Conservation (phyloP, 768 basidiomycete genomes). For the Amanita phalloides region DNA sequence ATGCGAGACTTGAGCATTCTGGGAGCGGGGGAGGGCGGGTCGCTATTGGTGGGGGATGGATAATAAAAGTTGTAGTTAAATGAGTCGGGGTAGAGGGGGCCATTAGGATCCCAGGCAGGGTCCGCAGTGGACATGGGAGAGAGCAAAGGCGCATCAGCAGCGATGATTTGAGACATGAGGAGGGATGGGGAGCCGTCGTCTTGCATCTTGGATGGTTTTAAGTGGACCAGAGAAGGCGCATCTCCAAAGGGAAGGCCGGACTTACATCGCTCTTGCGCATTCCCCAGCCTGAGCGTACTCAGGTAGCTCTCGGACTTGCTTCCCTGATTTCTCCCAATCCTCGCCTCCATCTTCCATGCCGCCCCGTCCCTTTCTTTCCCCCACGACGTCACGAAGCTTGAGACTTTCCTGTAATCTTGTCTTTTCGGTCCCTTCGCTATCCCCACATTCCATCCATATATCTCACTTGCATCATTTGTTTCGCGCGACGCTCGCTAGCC, state of each 20-base stretch:
- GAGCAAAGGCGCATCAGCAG: conserved; percentile 46
- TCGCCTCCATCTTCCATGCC: not conserved
- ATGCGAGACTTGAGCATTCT: conserved; percentile 42
- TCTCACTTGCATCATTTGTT: not conserved
- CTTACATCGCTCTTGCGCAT: conserved; percentile 17
- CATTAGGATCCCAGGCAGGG: conserved; percentile 34
- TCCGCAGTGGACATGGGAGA: conserved; percentile 30
- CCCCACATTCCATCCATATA: not conserved
- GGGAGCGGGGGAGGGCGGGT: conserved; percentile 33
- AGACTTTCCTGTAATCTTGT: not conserved
- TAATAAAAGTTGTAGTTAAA: conserved; percentile 40
- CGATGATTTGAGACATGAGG: conserved; percentile 49
- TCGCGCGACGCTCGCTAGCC: not conserved
- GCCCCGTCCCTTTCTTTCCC: not conserved
- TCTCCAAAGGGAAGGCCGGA: conserved; percentile 14
- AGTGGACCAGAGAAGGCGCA: conserved; percentile 6
- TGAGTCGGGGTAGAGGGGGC: conserved; percentile 26
- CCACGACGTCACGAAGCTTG: not conserved
- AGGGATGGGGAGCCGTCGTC: conserved; percentile 20
- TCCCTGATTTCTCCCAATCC: conserved; percentile 2
- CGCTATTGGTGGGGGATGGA: conserved; percentile 39
- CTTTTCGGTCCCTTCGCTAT: not conserved
- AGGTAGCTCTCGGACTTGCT: not conserved
- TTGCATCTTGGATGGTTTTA: conserved; percentile 4
- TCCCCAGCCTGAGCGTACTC: conserved; percentile 8